Evolutionary conservation across 257 asterid genomes (phyloP).

Genomic region (Solanum chilense): DNA sequence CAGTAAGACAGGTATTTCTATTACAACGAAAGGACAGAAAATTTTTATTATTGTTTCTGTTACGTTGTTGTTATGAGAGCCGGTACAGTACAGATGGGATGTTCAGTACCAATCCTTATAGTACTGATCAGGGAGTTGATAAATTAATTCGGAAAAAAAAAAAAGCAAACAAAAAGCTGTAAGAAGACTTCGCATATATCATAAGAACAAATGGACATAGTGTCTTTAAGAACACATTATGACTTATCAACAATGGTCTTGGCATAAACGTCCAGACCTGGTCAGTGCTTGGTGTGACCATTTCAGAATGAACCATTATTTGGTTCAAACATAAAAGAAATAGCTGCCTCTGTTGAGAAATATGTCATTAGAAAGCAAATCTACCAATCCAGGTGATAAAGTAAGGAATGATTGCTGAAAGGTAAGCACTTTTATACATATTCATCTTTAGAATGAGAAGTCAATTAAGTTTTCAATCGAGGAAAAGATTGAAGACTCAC

Average conservation of each 20-base stretch:
- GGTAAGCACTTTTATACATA: background rate
- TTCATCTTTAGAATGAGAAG: background rate
- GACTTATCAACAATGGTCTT: background rate
- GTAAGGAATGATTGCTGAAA: background rate
- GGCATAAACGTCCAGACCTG: background rate
- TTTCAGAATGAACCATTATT: background rate
- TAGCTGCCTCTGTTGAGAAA: background rate
- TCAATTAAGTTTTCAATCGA: background rate
- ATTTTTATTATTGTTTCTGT: background rate
- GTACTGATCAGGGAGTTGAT: background rate
- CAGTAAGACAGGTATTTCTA: background rate
- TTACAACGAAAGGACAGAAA: background rate
- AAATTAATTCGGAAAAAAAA: background rate
- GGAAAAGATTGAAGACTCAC: conserved; percentile 30
- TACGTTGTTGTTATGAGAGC: background rate
- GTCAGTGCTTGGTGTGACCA: background rate
- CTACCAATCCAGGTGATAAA: background rate
- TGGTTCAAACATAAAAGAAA: background rate
- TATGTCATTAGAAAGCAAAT: background rate
- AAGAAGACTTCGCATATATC: background rate
- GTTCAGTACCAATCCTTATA: background rate
- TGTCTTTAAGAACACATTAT: background rate
- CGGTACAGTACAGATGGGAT: background rate
- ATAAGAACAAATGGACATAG: background rate
- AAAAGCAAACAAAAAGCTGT: background rate